phyloP scores from a whole-genome alignment of 305 asterid genomes.

The Rubia occidens region DNA sequence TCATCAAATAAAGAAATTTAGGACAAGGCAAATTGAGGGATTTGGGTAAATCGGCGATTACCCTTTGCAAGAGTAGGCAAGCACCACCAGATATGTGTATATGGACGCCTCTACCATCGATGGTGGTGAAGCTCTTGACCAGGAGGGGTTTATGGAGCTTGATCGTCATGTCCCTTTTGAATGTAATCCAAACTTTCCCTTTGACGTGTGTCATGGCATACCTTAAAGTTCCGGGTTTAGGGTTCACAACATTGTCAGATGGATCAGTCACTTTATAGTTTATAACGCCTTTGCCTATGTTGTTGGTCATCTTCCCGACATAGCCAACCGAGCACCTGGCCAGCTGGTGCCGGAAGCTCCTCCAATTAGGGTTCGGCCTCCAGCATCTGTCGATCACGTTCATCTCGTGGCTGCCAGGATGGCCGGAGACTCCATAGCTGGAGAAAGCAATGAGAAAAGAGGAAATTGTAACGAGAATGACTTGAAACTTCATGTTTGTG shows the following conservation, averaged over 20 bases:
- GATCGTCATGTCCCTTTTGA: constrained; percentile 55
- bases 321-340: constrained; percentile 65
- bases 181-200: constrained; percentile 78
- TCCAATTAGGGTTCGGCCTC: constrained; percentile 50
- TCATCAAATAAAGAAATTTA: constrained; percentile 6
- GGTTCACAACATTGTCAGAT: constrained; percentile 44
- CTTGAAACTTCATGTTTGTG: constrained; percentile 5
- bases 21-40: too few relatives aligned
- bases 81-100: constrained; percentile 58
- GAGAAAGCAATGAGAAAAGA: background rate
- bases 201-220: constrained; percentile 40
- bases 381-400: constrained; percentile 56
- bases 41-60: too few relatives aligned
- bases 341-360: constrained; percentile 39
- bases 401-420: background rate
- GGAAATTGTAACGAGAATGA: background rate
- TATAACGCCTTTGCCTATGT: constrained; percentile 32
- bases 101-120: constrained; percentile 65
- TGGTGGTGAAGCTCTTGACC: constrained; percentile 52
- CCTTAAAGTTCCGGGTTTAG: constrained; percentile 63
- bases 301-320: constrained; percentile 53
- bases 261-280: constrained; percentile 50
- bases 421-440: background rate
- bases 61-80: constrained; percentile 48
- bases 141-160: constrained; percentile 52